A percentile compares a stretch with the other conserved stretches of the same genome.
These are phyloP conservation scores for Phytophthora pseudosyringae DNA, from an alignment of 352 stramenopile genomes.

Conservation along the genomic window DNA sequence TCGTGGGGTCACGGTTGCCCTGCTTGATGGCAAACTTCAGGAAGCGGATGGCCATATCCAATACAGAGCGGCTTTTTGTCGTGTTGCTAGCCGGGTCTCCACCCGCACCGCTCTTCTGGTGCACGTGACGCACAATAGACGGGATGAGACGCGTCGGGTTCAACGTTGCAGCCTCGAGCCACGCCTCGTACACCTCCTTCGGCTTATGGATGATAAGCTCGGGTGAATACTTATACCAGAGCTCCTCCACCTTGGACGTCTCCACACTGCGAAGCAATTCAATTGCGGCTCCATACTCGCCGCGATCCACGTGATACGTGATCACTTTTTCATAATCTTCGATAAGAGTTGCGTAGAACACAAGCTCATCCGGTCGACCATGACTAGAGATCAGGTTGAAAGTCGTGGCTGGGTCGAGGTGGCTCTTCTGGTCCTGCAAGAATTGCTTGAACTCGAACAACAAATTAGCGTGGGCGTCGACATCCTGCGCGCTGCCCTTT, in stretches of 20 bases:
- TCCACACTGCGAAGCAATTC: conserved; percentile 88
- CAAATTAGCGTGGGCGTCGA: conserved; percentile 85
- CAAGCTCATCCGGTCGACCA: conserved; percentile 91
- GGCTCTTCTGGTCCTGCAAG: conserved; percentile 87
- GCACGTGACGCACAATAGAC: conserved; percentile 91
- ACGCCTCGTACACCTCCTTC: conserved; percentile 91
- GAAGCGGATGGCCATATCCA: conserved; percentile 93
- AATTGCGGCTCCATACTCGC: conserved; percentile 90
- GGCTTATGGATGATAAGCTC: conserved; percentile 93
- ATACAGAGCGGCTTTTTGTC: conserved; percentile 66
- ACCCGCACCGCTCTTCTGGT: conserved; percentile 63
- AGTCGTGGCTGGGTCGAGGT: conserved; percentile 90
- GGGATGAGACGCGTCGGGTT: conserved; percentile 93
- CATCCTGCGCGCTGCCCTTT: conserved; percentile 82
- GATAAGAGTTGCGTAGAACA: conserved; percentile 94
- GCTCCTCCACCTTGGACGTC: conserved; percentile 91
- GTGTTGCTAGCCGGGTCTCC: conserved; percentile 27
- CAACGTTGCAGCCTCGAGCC: conserved; percentile 89
- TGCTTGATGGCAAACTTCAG: conserved; percentile 94
- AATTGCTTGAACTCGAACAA: conserved; percentile 94
- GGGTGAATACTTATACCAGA: conserved; percentile 96
- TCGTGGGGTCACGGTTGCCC: conserved; percentile 89
- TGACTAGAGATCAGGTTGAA: conserved; percentile 93
- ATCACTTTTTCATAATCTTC: conserved; percentile 95
- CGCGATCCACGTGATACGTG: conserved; percentile 91